These are phyloP conservation scores for Linum trigynum DNA, from an alignment of 345 rosid species.

Conservation along the genomic window DNA sequence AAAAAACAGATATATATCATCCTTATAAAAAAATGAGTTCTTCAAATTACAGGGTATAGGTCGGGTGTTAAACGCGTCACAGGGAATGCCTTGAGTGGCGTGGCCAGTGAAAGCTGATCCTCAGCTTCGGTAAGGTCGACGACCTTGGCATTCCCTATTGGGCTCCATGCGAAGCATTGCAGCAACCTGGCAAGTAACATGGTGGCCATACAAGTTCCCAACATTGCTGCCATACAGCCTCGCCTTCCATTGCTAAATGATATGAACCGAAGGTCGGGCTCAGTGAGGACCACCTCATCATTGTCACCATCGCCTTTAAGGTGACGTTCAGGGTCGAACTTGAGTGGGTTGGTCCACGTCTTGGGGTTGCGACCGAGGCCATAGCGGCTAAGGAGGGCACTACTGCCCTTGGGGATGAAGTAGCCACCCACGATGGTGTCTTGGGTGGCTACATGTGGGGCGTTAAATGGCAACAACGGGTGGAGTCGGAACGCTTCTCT, in stretches of 20 bases:
- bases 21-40: no score
- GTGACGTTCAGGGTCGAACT: constrained; percentile 20
- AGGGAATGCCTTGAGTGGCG: no score
- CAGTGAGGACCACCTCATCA: constrained; percentile 14
- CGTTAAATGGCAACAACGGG: constrained; percentile 34
- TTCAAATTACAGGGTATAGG: no score
- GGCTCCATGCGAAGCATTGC: no score
- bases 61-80: no score
- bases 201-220: constrained; percentile 37
- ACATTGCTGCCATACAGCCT: constrained; percentile 27
- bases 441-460: constrained; percentile 31
- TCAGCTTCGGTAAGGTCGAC: no score
- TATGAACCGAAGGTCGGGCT: constrained; percentile 36
- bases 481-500: constrained; percentile 39
- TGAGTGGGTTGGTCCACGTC: constrained; percentile 37
- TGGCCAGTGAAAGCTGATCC: no score
- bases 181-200: constrained; percentile 46
- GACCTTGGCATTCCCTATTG: no score
- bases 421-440: constrained; percentile 31
- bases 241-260: constrained; percentile 40
- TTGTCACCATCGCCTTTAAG: constrained; percentile 9
- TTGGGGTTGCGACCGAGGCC: background rate
- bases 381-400: constrained; percentile 4
- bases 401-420: constrained; percentile 36
- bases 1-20: no score